Percentiles rank a stretch among this genome's conserved stretches.
These are phyloP conservation scores for Apiospora aurea DNA, from an alignment of 2,329 filamentous ascomycete genomes.

Conservation along the genomic window DNA sequence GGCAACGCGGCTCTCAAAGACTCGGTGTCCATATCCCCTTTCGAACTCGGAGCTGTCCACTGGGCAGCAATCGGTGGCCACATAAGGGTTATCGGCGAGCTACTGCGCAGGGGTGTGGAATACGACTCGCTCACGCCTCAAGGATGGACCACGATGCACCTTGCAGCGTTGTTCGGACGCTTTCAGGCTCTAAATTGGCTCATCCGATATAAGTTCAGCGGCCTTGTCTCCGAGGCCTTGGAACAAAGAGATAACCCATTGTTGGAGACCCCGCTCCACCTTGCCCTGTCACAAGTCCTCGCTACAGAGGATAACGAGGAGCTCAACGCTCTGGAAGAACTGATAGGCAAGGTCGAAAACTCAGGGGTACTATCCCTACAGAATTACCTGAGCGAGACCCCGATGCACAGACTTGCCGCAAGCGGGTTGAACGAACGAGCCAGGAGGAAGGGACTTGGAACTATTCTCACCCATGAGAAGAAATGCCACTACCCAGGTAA, in stretches of 20 bases:
- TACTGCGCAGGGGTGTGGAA: not conserved
- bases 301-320: not conserved
- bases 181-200: not conserved
- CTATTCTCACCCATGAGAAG: not conserved
- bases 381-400: not conserved
- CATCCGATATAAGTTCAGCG: not conserved
- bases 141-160: not conserved
- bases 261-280: not conserved
- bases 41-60: not conserved
- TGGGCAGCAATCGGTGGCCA: not conserved
- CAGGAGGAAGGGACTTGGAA: not conserved
- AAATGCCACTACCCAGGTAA: not conserved
- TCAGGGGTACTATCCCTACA: too few species aligned
- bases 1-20: not conserved
- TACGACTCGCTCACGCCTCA: not conserved
- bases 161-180: not conserved
- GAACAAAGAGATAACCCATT: not conserved
- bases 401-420: not conserved
- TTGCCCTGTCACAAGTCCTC: not conserved
- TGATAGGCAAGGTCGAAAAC: too few species aligned
- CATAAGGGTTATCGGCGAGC: fast-evolving
- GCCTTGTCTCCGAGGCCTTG: not conserved
- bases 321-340: not conserved
- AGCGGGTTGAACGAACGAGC: not conserved
- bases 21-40: not conserved